phyloP scores from a whole-genome alignment of 176 grass and related monocot genomes.

The Oryza nivara region DNA sequence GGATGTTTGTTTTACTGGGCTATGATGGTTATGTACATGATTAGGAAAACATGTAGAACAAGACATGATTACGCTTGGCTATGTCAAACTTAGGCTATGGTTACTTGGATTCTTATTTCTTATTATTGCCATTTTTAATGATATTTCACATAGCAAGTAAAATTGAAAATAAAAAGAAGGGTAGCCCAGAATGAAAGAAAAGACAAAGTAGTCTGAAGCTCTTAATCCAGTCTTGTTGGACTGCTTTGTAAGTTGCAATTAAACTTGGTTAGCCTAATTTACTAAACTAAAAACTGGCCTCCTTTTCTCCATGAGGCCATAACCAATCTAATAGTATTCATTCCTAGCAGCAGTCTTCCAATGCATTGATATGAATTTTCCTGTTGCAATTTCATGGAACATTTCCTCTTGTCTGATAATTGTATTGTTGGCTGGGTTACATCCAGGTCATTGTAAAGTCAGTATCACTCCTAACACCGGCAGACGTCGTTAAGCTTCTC shows the following conservation, averaged over 20 bases:
- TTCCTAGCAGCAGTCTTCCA: neutral
- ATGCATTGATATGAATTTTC: neutral
- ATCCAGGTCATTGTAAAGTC: slow-evolving; percentile 89
- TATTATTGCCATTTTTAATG: slow-evolving; percentile 17
- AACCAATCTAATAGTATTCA: slow-evolving; percentile 9
- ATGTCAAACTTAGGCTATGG: neutral
- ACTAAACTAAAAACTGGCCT: neutral
- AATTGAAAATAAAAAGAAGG: neutral
- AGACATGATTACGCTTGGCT: neutral
- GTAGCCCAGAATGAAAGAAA: neutral
- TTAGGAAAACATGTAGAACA: neutral
- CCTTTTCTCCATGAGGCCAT: neutral
- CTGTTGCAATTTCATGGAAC: slow-evolving; percentile 9
- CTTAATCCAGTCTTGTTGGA: slow-evolving; percentile 12
- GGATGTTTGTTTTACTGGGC: neutral
- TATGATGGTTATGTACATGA: neutral
- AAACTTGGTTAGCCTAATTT: slow-evolving; percentile 7
- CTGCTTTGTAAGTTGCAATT: slow-evolving; percentile 13
- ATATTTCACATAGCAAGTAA: slow-evolving; percentile 19
- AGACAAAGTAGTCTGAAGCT: neutral
- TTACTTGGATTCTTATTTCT: slow-evolving; percentile 6
- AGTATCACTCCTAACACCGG: slow-evolving; percentile 70
- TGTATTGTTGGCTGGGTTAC: slow-evolving; percentile 30
- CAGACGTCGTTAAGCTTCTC: slow-evolving; percentile 79
- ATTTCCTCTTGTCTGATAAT: slow-evolving; percentile 27